Evolutionary conservation across 441 rosid genomes (phyloP).

Genomic region (Pelargonium citronellum): DNA sequence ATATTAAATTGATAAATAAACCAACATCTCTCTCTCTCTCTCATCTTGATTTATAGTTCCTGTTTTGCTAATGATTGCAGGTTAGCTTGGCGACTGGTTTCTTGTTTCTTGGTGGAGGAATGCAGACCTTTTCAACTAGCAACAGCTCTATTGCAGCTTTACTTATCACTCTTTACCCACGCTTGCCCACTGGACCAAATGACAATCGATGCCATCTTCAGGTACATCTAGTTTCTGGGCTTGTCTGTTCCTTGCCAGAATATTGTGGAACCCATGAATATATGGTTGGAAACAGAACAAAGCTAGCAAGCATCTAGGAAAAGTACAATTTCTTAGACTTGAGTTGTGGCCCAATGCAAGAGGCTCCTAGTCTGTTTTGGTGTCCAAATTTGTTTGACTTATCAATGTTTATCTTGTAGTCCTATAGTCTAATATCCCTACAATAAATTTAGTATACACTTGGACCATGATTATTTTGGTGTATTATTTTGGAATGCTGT

Average conservation of each 20-base stretch:
- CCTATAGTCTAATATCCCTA: neutral
- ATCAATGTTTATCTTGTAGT: neutral
- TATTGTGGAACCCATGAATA: constrained; percentile 4
- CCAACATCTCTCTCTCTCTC: neutral
- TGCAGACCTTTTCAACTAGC: constrained; percentile 82
- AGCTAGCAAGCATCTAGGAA: neutral
- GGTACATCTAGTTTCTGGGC: constrained; percentile 38
- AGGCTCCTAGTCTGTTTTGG: neutral
- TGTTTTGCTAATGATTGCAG: constrained; percentile 32
- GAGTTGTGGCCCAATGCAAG: neutral
- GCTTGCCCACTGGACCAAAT: constrained; percentile 93
- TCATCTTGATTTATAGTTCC: constrained; percentile 19
- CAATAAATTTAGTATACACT: neutral
- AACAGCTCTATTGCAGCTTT: constrained; percentile 81
- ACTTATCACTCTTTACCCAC: constrained; percentile 85
- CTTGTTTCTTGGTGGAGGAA: constrained; percentile 97
- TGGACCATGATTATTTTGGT: neutral
- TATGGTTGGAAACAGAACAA: constrained; percentile 4
- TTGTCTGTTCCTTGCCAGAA: neutral
- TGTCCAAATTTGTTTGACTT: neutral
- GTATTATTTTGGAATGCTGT: constrained; percentile 1
- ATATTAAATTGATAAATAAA: constrained; percentile 12
- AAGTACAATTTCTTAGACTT: neutral
- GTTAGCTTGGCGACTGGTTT: constrained; percentile 92
- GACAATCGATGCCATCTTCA: constrained; percentile 99